phyloP scores from a whole-genome alignment of 306 rosid genomes.

The Rosa rugosa region DNA sequence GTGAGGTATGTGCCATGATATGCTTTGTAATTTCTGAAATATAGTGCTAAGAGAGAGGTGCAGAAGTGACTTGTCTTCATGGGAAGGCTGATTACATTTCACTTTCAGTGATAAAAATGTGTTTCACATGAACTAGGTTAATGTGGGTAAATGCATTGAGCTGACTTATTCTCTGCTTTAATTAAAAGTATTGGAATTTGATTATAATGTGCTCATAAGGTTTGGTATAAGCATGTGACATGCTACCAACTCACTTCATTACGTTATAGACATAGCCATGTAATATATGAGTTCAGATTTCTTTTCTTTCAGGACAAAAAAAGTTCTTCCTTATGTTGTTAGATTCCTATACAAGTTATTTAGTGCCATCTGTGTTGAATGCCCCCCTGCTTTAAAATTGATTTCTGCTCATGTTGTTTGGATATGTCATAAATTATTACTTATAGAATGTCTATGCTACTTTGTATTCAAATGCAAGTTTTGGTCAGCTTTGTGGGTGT shows the following conservation, averaged over 20 bases:
- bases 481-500: no score
- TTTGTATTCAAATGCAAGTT: not conserved
- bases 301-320: not conserved
- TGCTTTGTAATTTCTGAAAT: not conserved
- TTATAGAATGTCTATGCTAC: not conserved
- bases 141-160: not conserved
- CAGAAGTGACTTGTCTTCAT: not conserved
- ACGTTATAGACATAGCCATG: not conserved
- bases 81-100: conserved; percentile 7
- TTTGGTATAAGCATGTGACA: not conserved
- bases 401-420: not conserved
- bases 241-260: not conserved
- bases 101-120: not conserved
- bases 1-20: conserved; percentile 52
- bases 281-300: not conserved
- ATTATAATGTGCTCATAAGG: not conserved
- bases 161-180: not conserved
- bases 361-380: not conserved
- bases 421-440: not conserved
- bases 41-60: not conserved
- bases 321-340: not conserved
- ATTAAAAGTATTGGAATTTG: not conserved
- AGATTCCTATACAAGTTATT: not conserved
- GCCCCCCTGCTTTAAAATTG: not conserved
- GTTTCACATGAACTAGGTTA: not conserved